A percentile compares a stretch with the other conserved stretches of the same genome.
These are phyloP conservation scores for Echria macrotheca DNA, from an alignment of 495 filamentous ascomycete genomes.

Conservation along the genomic window DNA sequence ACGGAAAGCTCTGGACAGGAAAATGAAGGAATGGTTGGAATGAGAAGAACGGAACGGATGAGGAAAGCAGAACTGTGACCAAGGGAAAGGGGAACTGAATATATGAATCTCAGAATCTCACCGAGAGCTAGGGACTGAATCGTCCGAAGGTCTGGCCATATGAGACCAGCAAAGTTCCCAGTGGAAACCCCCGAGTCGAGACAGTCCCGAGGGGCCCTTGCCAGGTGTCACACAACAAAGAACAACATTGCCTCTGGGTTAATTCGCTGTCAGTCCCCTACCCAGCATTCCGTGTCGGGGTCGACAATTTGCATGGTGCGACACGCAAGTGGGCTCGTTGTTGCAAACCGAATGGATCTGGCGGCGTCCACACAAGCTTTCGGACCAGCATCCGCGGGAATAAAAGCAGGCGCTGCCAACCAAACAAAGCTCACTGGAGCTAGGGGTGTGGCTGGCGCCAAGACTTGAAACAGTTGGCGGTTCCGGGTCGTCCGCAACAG, in stretches of 20 bases:
- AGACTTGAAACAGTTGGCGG: slow-evolving; percentile 10
- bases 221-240: neutral
- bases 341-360: neutral
- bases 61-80: too few relatives aligned
- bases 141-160: too few relatives aligned
- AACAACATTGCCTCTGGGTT: neutral
- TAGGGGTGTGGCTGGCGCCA: neutral
- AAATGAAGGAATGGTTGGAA: too few relatives aligned
- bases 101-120: too few relatives aligned
- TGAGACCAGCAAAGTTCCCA: neutral
- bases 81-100: too few relatives aligned
- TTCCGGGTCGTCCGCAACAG: neutral
- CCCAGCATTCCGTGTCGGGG: too few relatives aligned
- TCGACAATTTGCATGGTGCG: neutral
- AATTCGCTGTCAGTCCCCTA: neutral
- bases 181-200: neutral
- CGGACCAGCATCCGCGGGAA: neutral
- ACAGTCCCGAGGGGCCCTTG: neutral
- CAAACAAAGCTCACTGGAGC: slow-evolving; percentile 1
- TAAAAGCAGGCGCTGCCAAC: neutral
- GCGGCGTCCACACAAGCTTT: slow-evolving; percentile 7
- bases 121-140: too few relatives aligned
- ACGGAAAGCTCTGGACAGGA: too few relatives aligned
- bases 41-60: too few relatives aligned
- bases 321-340: neutral